Evolutionary conservation across 2,329 filamentous ascomycete species (phyloP).

Genomic region (Thermochaetoides dissita): DNA sequence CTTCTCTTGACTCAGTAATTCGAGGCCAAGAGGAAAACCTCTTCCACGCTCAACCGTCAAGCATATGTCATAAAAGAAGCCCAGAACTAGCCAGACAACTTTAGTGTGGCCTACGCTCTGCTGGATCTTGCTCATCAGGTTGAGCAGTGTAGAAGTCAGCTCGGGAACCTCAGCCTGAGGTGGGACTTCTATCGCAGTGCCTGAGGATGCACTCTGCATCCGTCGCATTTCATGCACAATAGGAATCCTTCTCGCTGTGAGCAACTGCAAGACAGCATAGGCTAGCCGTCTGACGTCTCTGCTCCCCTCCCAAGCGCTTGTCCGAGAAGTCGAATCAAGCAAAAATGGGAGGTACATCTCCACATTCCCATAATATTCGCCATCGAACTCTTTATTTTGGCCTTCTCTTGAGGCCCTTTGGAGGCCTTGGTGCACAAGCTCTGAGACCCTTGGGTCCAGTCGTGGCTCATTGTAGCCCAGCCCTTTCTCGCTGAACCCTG

Average conservation of each 20-base stretch:
- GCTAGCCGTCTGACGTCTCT: conserved; percentile 22
- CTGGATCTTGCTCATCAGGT: conserved; percentile 15
- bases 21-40: conserved; percentile 17
- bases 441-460: conserved; percentile 19
- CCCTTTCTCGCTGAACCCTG: neutral
- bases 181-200: no score
- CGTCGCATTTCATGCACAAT: no score
- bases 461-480: neutral
- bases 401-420: neutral
- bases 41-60: conserved; percentile 21
- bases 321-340: conserved; percentile 24
- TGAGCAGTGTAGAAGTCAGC: conserved; percentile 15
- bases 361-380: neutral
- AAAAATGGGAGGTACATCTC: conserved; percentile 28
- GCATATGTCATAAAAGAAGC: conserved; percentile 24
- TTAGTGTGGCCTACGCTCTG: conserved; percentile 5
- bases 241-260: conserved; percentile 8
- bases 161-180: neutral
- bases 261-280: conserved; percentile 22
- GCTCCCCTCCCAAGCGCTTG: conserved; percentile 27
- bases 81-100: conserved; percentile 23
- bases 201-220: no score
- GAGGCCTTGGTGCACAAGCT: conserved; percentile 15
- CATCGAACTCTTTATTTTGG: neutral
- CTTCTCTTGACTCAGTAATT: conserved; percentile 18